Evolutionary conservation across 2,329 filamentous ascomycete species (phyloP), one percentile per base, ranked within the genome.

Genomic region (Clarireedia homoeocarpa): DNA sequence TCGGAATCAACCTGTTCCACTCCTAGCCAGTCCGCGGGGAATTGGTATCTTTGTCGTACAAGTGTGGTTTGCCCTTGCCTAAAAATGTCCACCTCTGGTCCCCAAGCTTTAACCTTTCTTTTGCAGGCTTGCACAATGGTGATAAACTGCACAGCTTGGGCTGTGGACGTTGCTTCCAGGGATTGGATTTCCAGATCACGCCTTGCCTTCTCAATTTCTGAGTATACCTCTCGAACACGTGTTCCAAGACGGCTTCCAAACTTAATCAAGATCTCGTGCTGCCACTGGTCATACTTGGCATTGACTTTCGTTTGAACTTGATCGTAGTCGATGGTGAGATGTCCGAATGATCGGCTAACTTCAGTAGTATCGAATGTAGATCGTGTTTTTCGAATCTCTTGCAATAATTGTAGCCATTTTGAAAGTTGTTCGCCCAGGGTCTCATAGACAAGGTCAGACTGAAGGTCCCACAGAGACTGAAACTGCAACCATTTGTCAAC

Each of bases 301-400:
- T 97, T 99, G 71, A 99, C 94, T 72, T 96, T 96, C 56, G 92
- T 90, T 72, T 99, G 95, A 0, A 99, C 94, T 71, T 99, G 95
- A 66, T 97, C 94, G 67, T 99, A 99, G 70, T 99, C 92, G 67
- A 99, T 91, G 4, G 88, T 90, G 53, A 97, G 84, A 71, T 95
- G 92, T 4, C 94, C 94, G 69, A 99, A 99, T 1, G 87, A 88
- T 40, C 89, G 87, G 71, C 87, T 94, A 62, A 95, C 89, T 69
- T 96, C 94, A 7, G 92, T 95, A 1, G 92, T 99, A 69, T 99
- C 94, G 66, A 99, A 99, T 0, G 95, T 99, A 44, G 90, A 87
- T 52, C 94, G 86, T 44, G 91, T 94, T 73, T 96, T 96, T 59
- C 94, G 85, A 62, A 99, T 96, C 68, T 99, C 94, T 67, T 96